These are phyloP conservation scores for Gracilaria gracilis DNA, from an alignment of 23 red algal species.

Conservation along the genomic window DNA sequence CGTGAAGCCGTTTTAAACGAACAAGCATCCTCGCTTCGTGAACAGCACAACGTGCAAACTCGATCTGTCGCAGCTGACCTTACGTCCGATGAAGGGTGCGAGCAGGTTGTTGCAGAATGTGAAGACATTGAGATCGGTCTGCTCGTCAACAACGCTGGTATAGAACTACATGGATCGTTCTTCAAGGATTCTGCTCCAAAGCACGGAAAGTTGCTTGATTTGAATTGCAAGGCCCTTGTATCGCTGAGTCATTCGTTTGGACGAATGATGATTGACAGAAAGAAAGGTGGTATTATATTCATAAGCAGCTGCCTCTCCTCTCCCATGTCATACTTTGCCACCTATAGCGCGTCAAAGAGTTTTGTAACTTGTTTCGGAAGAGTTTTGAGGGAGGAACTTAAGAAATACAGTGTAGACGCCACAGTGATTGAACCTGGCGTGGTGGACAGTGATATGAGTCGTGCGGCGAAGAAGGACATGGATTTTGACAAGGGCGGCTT, in stretches of 20 bases:
- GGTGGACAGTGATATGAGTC: constrained; percentile 44
- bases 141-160: constrained; percentile 61
- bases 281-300: constrained; percentile 45
- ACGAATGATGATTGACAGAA: neutral
- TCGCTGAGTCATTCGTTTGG: constrained; percentile 27
- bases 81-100: neutral
- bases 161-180: constrained; percentile 24
- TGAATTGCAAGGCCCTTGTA: constrained; percentile 28
- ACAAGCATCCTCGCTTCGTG: constrained; percentile 18
- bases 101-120: neutral
- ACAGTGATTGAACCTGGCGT: constrained; percentile 33
- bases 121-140: constrained; percentile 42
- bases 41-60: constrained; percentile 1
- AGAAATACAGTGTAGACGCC: neutral
- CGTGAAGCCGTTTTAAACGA: constrained; percentile 55
- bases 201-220: neutral
- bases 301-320: constrained; percentile 5
- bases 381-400: constrained; percentile 17
- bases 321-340: constrained; percentile 35
- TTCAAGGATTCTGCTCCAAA: neutral
- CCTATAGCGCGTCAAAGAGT: constrained; percentile 47
- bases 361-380: constrained; percentile 33
- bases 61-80: constrained; percentile 30
- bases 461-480: neutral
- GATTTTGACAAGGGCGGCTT: constrained; percentile 3